Percentiles rank a stretch among this genome's conserved stretches.
These are phyloP conservation scores for Gossypium sturtianum DNA, from an alignment of 345 rosid species.

Conservation along the genomic window DNA sequence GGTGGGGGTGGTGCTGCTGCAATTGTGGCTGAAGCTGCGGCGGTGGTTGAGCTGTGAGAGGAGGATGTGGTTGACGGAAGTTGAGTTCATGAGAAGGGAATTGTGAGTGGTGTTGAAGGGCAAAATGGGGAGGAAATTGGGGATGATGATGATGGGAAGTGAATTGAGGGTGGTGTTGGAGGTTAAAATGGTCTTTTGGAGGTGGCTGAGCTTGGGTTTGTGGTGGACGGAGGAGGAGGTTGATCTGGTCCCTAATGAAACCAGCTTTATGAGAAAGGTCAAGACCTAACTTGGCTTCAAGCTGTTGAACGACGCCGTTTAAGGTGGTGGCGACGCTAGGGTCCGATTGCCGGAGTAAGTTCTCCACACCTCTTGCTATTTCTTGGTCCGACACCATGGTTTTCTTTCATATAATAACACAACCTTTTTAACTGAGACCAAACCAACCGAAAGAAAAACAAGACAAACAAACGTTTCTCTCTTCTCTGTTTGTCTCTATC, in stretches of 20 bases:
- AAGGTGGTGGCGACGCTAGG: constrained; percentile 57
- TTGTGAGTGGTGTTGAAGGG: constrained; percentile 38
- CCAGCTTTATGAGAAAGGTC: constrained; percentile 74
- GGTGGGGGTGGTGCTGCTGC: neutral
- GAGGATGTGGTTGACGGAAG: constrained; percentile 52
- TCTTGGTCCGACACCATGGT: constrained; percentile 85
- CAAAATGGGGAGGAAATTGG: constrained; percentile 45
- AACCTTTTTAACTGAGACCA: constrained; percentile 24
- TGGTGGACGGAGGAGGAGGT: constrained; percentile 57
- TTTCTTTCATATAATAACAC: constrained; percentile 25
- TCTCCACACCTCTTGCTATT: constrained; percentile 76
- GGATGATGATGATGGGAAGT: constrained; percentile 32
- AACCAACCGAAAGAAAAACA: neutral
- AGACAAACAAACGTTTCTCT: constrained; percentile 1
- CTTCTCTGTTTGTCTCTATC: constrained; percentile 8
- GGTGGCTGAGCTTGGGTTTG: constrained; percentile 22
- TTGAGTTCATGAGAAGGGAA: constrained; percentile 54
- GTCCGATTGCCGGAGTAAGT: constrained; percentile 71
- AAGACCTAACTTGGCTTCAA: constrained; percentile 76
- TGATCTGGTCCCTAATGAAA: constrained; percentile 82
- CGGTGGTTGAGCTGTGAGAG: constrained; percentile 23
- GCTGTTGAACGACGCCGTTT: constrained; percentile 76
- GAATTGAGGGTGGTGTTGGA: constrained; percentile 42
- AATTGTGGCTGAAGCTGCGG: constrained; percentile 11
- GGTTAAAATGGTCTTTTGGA: constrained; percentile 55